A percentile compares a stretch with the other conserved stretches of the same genome.
Conservation (phyloP, 768 basidiomycete genomes). For the Sarcodon aspratus region DNA sequence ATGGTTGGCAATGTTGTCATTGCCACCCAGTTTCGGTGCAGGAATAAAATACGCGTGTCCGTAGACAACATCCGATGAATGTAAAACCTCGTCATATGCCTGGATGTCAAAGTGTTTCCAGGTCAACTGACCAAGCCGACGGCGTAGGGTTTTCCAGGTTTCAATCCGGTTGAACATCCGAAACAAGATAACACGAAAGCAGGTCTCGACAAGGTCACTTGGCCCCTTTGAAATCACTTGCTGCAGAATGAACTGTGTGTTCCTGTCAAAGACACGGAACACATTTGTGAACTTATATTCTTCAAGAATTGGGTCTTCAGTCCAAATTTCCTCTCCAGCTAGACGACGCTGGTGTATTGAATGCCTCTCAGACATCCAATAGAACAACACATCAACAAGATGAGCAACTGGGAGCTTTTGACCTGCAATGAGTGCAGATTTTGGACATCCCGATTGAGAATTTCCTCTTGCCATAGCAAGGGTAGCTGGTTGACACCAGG, state of each 20-base stretch:
- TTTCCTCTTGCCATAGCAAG: neutral
- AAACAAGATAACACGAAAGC: conserved; percentile 65
- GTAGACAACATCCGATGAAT: conserved; percentile 42
- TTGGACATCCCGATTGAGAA: conserved; percentile 1
- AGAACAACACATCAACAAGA: conserved; percentile 19
- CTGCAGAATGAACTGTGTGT: conserved; percentile 53
- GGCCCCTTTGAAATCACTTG: conserved; percentile 64
- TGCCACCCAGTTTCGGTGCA: conserved; percentile 42
- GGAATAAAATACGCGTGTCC: conserved; percentile 65
- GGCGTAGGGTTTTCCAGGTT: conserved; percentile 55
- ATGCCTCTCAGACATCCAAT: conserved; percentile 20
- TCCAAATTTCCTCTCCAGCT: conserved; percentile 35
- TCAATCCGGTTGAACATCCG: conserved; percentile 59
- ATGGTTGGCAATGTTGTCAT: conserved; percentile 44
- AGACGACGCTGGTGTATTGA: conserved; percentile 16
- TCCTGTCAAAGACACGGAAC: conserved; percentile 62
- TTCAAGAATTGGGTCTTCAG: conserved; percentile 45
- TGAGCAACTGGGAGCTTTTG: conserved; percentile 11
- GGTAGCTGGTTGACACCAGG: neutral
- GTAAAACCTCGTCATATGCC: conserved; percentile 43
- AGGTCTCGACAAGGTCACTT: conserved; percentile 46
- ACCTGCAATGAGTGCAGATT: conserved; percentile 12
- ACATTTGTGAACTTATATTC: conserved; percentile 60
- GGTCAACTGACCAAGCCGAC: conserved; percentile 42
- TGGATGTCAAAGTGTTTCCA: conserved; percentile 47